Evolutionary conservation across 768 basidiomycete species (phyloP), one percentile per base, ranked within the genome.

Genomic region (Imleria badia): DNA sequence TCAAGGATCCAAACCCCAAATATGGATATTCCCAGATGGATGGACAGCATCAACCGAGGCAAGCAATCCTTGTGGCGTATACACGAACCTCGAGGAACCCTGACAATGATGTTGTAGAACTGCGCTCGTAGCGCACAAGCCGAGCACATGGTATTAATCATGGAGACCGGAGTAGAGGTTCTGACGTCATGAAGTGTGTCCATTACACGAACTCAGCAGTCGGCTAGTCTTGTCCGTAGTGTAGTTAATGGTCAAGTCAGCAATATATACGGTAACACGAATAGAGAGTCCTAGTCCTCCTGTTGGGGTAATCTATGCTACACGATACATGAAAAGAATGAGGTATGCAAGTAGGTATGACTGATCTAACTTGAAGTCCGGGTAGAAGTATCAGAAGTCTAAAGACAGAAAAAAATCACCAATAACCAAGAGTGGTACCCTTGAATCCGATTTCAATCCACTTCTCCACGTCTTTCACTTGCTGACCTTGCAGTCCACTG

Each of bases 11-110:
- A 77, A 89, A 52, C 77, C 91, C 0, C 66, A 73, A 23, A 82
- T 83, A 3, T 87, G 86, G 82, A 81, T 91, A 53, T 95, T 91
- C 69, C 90, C 90, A 3, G 94, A 96, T 66, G 91, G 90, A 23
- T 96, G 94, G 94, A 94, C 92, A 3, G 85, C 88, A n/a, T 89
- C 89, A 1, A 94, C 93, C 0, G 85, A 89, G 76, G 94, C 85
- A 64, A 50, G 81, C 29, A 33, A 41, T 17, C 40, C 2, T 15
- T 14, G 3, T 29, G 11, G 29, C 51, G 15, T 53, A 30, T 42
- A 12, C 15, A 19, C 31, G 26, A n/a, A 35, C 46, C 26, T 33
- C 17, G 11, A 30, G 9, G 17, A n/a, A n/a, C 0, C 14, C 43
- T 62, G 35, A 64, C 31, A 3, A 4, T 26, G 44, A 45, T 20